A percentile compares a stretch with the other conserved stretches of the same genome.
Evolutionary conservation across 2,329 filamentous ascomycete species (phyloP).

Genomic region (Neocatenulostroma microsporum): DNA sequence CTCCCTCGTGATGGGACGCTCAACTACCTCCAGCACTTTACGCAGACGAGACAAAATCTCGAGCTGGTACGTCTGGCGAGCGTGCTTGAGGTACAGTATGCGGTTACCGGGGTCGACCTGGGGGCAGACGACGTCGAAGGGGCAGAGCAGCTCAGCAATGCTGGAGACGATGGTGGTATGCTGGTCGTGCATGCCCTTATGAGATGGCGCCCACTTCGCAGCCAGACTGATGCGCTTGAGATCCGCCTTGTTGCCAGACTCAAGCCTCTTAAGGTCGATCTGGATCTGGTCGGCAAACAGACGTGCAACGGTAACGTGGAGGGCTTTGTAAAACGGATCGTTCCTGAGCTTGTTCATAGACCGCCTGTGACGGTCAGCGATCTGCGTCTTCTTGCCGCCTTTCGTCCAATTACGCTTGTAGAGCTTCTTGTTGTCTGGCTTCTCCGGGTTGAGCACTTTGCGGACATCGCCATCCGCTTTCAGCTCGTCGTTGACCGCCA

Average conservation of each 20-base stretch:
- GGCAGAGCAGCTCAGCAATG: conserved; percentile 50
- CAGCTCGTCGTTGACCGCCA: conserved; percentile 45
- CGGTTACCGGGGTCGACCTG: conserved; percentile 31
- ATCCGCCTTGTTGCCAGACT: conserved; percentile 33
- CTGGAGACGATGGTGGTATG: conserved; percentile 51
- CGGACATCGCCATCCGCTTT: conserved; percentile 34
- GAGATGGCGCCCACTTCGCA: conserved; percentile 54
- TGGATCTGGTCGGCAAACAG: conserved; percentile 51
- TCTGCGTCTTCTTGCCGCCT: conserved; percentile 26
- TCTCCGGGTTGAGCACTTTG: conserved; percentile 17
- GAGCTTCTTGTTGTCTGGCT: conserved; percentile 14
- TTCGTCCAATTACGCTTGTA: conserved; percentile 21
- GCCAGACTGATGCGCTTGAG: conserved; percentile 47
- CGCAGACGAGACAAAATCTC: conserved; percentile 47
- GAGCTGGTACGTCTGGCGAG: conserved; percentile 46
- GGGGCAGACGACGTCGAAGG: conserved; percentile 30
- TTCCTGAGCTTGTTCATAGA: conserved; percentile 37
- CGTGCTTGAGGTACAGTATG: conserved; percentile 47
- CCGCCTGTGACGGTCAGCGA: conserved; percentile 34
- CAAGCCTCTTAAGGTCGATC: conserved; percentile 39
- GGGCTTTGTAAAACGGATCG: conserved; percentile 42
- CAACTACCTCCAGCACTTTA: conserved; percentile 47
- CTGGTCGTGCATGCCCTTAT: conserved; percentile 50
- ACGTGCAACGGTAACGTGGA: conserved; percentile 48
- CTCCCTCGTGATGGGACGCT: conserved; percentile 43